phyloP scores from a whole-genome alignment of 192 early-diverging fungal species.

The Gonapodya prolifera region DNA sequence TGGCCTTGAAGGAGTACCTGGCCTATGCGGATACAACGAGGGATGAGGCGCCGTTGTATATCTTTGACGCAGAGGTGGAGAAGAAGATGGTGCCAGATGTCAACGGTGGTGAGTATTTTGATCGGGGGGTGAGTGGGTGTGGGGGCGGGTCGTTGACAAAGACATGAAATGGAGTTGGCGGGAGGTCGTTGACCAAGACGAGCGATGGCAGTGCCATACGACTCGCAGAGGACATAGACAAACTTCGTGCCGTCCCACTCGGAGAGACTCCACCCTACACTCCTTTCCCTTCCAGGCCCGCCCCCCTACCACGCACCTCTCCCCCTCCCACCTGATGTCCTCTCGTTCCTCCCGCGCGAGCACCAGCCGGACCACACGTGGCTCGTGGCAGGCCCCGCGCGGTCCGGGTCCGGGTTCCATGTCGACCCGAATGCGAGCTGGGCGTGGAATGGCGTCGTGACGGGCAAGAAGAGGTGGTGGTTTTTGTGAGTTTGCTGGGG shows the following conservation, averaged over 20 bases:
- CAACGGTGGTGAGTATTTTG: constrained; percentile 26
- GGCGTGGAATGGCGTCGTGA: not conserved
- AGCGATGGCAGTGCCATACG: constrained; percentile 39
- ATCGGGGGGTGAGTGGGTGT: no score
- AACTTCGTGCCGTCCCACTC: constrained; percentile 36
- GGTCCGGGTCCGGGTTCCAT: constrained; percentile 55
- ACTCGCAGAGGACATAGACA: constrained; percentile 52
- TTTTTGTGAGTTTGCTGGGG: not conserved
- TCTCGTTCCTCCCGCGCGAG: no score
- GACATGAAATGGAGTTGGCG: constrained; percentile 49
- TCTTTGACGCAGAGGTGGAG: constrained; percentile 21
- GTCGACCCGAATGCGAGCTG: constrained; percentile 54
- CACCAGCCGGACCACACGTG: constrained; percentile 58
- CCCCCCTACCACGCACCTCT: constrained; percentile 50
- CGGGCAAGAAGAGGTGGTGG: not conserved
- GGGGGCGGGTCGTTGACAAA: no score
- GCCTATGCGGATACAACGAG: constrained; percentile 21
- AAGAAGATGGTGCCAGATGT: not conserved
- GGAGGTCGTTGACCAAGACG: constrained; percentile 48
- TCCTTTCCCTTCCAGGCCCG: constrained; percentile 41
- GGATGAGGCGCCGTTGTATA: constrained; percentile 20
- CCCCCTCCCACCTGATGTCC: no score
- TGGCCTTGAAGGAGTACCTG: constrained; percentile 40
- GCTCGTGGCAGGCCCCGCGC: constrained; percentile 53
- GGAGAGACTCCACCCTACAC: constrained; percentile 20